Percentiles rank a stretch among this genome's conserved stretches.
phyloP scores from a whole-genome alignment of 2,329 filamentous ascomycete genomes.

The Fusarium pilosicola region DNA sequence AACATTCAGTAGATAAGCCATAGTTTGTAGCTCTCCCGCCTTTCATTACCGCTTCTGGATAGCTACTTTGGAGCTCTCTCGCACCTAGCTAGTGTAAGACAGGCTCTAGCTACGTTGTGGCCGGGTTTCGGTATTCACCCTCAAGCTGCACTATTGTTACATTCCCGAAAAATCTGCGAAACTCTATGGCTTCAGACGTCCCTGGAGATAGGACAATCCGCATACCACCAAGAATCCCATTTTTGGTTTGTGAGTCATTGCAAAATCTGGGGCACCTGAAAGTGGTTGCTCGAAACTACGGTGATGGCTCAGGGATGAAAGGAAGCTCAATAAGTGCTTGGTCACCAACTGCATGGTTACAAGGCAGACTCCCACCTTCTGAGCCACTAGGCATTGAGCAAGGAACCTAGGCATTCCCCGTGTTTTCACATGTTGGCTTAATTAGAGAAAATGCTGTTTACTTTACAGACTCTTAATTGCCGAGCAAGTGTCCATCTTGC shows the following conservation, averaged over 20 bases:
- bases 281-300: background rate
- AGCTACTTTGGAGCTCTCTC: background rate
- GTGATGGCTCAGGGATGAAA: background rate
- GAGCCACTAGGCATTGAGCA: background rate
- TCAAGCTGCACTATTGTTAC: background rate
- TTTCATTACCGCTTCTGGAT: background rate
- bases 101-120: background rate
- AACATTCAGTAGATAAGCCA: background rate
- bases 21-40: background rate
- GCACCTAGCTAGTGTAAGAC: background rate
- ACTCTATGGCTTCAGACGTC: background rate
- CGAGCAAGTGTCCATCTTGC: background rate
- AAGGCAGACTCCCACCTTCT: background rate
- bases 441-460: background rate
- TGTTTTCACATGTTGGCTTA: background rate
- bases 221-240: too few relatives aligned
- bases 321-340: background rate
- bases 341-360: background rate
- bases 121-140: conserved; percentile 1
- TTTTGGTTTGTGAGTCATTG: background rate
- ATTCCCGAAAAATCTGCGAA: background rate
- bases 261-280: background rate
- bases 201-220: too few relatives aligned
- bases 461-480: background rate
- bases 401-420: background rate